These are phyloP conservation scores for Agapanthus africanus DNA, from an alignment of 106 monocot species.

Conservation along the genomic window DNA sequence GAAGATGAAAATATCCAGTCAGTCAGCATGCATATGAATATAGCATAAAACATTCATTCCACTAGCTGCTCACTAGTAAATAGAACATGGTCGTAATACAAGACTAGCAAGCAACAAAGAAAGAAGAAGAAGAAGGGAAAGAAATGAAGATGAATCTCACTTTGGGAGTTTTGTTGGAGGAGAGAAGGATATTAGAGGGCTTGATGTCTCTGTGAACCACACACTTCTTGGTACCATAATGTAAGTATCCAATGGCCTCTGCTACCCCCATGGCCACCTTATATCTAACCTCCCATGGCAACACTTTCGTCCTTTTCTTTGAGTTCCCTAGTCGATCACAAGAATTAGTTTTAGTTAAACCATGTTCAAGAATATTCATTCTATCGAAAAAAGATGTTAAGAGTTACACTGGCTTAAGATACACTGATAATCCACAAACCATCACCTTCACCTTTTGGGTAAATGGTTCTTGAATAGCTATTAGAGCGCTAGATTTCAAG, in stretches of 20 bases:
- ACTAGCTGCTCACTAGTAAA: too few species aligned
- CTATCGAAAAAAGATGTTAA: not conserved
- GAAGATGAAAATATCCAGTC: not conserved
- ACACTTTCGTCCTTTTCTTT: conserved; percentile 30
- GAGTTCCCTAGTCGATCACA: not conserved
- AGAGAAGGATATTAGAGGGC: conserved; percentile 82
- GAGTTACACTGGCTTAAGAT: too few species aligned
- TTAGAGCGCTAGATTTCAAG: too few species aligned
- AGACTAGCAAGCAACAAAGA: not conserved
- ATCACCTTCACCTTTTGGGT: too few species aligned
- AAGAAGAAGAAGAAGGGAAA: not conserved
- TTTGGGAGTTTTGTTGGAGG: conserved; percentile 52
- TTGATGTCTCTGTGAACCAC: conserved; percentile 87
- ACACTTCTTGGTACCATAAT: conserved; percentile 62
- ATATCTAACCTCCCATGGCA: conserved; percentile 62
- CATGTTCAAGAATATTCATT: not conserved
- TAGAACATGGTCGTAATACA: not conserved
- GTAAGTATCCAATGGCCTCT: conserved; percentile 64
- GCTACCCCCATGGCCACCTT: conserved; percentile 73
- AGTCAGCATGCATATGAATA: not conserved
- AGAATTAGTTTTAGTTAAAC: not conserved
- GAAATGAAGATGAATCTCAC: conserved; percentile 26
- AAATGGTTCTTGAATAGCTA: too few species aligned
- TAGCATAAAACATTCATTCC: not conserved
- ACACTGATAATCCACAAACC: too few species aligned